Evolutionary conservation across 1,139 yeast genomes (phyloP), one percentile per base, ranked within the genome.

Genomic region (Kurtzmaniella quercitrusa): DNA sequence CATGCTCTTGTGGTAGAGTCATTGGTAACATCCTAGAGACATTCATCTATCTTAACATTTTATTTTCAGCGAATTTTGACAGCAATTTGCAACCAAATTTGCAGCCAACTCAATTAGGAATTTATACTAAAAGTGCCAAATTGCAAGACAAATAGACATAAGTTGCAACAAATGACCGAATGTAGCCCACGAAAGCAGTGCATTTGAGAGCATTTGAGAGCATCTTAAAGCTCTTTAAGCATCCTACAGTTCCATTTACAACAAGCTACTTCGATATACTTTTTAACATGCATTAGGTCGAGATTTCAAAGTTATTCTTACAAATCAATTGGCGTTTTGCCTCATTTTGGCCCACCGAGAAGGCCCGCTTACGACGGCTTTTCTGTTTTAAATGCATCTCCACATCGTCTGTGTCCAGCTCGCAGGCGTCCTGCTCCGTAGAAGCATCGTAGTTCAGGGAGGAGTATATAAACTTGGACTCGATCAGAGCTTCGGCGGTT

Each of bases 261-360:
- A 5, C 23, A 21, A 21, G 8, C 23, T 21, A 21, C 23, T 21
- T 21, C 7, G 23, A 21, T 21, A 21, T 27, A 27, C 31, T 27
- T 27, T 6, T 27, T 27, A 21, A 21, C 23, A 21, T 21, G 23
- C 23, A 21, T 27, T 27, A 27, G 14, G 31, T 27, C 3, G 31
- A 27, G 38, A 63, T 55, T 34, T 51, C 49, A 43, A 63, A 62
- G 37, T 49, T 52, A 50, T 62, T 66, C 52, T 69, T 70, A 42
- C 56, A 60, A 31, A 71, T 65, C 43, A 71, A 60, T 37, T 54
- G 55, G 41, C 58, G 55, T 50, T 70, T 71, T 38, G 68, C 55
- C 38, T 63, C 69, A 50, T 71, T 71, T 42, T 60, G 65, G 3
- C 75, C 76, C 36, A 69, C 68, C 19, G 75, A 69, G 51, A 63